Conservation (phyloP, 768 basidiomycete genomes). For the Tylopilus vinaceipallidus region DNA sequence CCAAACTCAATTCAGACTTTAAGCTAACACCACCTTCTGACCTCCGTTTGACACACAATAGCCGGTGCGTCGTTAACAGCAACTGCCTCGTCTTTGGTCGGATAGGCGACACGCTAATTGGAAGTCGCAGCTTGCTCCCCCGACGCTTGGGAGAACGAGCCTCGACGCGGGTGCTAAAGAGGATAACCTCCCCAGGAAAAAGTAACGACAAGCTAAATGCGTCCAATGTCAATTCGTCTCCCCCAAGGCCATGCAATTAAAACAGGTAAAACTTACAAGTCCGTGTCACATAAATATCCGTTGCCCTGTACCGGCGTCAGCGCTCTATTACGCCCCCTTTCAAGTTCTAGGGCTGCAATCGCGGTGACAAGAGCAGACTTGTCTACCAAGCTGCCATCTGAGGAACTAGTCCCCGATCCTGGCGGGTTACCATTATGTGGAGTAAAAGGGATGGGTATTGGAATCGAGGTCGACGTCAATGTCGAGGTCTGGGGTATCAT, state of each 20-base stretch:
- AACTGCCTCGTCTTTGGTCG: slow-evolving; percentile 54
- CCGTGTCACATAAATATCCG: slow-evolving; percentile 33
- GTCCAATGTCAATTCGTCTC: too few relatives aligned
- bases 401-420: slow-evolving; percentile 46
- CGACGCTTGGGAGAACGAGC: slow-evolving; percentile 52
- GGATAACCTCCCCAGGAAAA: slow-evolving; percentile 42
- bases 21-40: slow-evolving; percentile 38
- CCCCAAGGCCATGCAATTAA: too few relatives aligned
- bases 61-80: slow-evolving; percentile 53
- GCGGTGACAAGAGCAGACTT: slow-evolving; percentile 30
- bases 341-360: slow-evolving; percentile 35
- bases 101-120: slow-evolving; percentile 46
- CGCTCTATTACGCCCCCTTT: slow-evolving; percentile 52
- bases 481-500: slow-evolving; percentile 3
- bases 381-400: slow-evolving; percentile 46
- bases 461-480: slow-evolving; percentile 2
- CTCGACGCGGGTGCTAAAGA: slow-evolving; percentile 56
- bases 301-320: slow-evolving; percentile 56
- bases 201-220: slow-evolving; percentile 38
- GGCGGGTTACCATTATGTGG: slow-evolving; percentile 10
- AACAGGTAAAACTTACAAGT: slow-evolving; percentile 41
- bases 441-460: slow-evolving; percentile 7
- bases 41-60: slow-evolving; percentile 55
- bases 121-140: slow-evolving; percentile 53
- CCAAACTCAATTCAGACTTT: slow-evolving; percentile 52